Base-by-base conservation (phyloP, 2,329 filamentous ascomycete species). In the Colletotrichum orbiculare region DNA sequence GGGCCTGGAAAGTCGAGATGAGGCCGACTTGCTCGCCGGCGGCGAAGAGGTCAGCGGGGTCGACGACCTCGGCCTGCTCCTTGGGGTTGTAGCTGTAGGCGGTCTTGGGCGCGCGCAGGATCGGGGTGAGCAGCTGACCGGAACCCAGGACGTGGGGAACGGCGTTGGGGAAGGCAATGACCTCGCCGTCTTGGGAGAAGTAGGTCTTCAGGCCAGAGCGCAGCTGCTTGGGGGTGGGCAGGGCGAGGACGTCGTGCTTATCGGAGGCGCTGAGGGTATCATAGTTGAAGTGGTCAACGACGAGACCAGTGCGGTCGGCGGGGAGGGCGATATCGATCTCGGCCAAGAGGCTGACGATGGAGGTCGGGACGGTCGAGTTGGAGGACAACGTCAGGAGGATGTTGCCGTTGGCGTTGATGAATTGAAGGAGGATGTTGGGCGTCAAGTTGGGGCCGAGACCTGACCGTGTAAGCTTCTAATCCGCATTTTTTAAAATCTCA, bases 281-380 rank as follows among this genome's bases (percentile, higher is more conserved):
- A 80, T 96, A 96, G 82, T 93, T 91, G 88, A 98, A 97, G 83
- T 99, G 96, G 79, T 98, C 96, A 67, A 98, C 90, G 6, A 97
- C 91, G 63, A 95, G 83, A 62, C 92, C 89, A 60, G 91, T 93
- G 73, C 94, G 92, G 79, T 97, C 95, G 41, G 88, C 81, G 43
- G 96, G 93, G n/a, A 97, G 87, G 70, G 89, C 84, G 73, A 99
- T 91, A 75, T 97, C 95, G 76, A 97, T 85, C 79, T 98, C 94
- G 73, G 92, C 83, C 55, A 98, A 91, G 61, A 97, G 85, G 46
- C 91, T 91, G 69, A 89, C 88, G 71, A 97, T 81, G 52, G 92
- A 88, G 59, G 87, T 88, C 12, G 95, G 89, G 3, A 91, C 89
- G 13, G 90, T 79, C 53, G 87, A 82, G 61, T 87, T 86, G 69